Base-by-base conservation (phyloP, 2,329 filamentous ascomycete genomes). In the Epichloe scottii region DNA sequence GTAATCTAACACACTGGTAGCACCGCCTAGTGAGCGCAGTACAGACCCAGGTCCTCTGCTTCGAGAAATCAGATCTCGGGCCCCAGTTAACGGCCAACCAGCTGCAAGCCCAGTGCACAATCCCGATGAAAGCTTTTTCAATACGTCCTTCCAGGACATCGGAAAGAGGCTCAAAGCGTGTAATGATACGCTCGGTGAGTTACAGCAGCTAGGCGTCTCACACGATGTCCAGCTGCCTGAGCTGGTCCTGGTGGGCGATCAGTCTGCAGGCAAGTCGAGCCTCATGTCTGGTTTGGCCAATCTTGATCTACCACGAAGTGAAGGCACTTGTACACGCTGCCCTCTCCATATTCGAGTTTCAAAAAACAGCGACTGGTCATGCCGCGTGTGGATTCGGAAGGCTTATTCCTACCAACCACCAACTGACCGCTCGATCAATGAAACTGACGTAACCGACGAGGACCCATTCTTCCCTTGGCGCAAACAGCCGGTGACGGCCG, bases 171-270 rank as follows among this genome's bases (percentile, higher is more conserved):
- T 85, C 1, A 85, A 84, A 48, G 73, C 77, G 0, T 79, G 82
- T 46, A 82, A 88, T 2, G 74, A 85, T 45, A 78, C 79, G 0
- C 75, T 89, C 0, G 79, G 78, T 3, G 78, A 84, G 46, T 75
- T 95, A 0, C 80, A 87, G 48, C 75, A 82, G 5, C 74, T 91
- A 0, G 87, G 85, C 0, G 81, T 95, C 0, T 81, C 85, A 47
- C 79, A 85, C 17, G 77, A 81, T 4, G 78, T 88, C 0, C 78
- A 79, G 0, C 70, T 95, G 0, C 88, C 89, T 0, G 87, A 89
- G 57, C 81, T 94, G 10, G 85, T 91, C 5, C 78, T 95, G 0
- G 81, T 95, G 0, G 89, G 89, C 0, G 89, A 95, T 46, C 89
- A 95, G 60, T 87, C 81, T 0, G 85, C 88, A 0, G 90, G 89